Evolutionary conservation across 306 rosid species (phyloP), one percentile per base, ranked within the genome.

Genomic region (Trichosanthes truncata): DNA sequence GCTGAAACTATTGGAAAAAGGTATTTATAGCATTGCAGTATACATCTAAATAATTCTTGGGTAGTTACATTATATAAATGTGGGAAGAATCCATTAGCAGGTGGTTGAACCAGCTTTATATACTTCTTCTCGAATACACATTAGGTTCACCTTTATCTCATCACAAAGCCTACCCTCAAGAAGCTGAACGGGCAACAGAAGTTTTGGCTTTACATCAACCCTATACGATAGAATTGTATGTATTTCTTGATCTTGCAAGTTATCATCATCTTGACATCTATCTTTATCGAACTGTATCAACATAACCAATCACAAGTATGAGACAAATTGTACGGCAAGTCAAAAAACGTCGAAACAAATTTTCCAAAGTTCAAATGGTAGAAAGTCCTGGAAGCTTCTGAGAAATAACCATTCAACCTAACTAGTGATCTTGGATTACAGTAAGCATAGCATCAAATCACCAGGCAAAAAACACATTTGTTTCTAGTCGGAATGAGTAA

Each of bases 201-300:
- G 77, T 85, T 95, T 92, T 12, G 98, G 98, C 93, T 88, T 92
- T 76, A 92, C 97, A 84, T 92, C 92, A 53, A 92, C 96, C 25
- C 76, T 21, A 59, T 95, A 95, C 1, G 90, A 83, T 59, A 95
- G 93, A 71, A 74, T 86, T 6, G 91, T 84, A 36, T 40, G 79
- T 31, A 40, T 48, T 67, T 84, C 84, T 81, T 9, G 79, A 71
- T 62, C 55, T 51, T 53, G 78, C 48, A 81, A 78, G 51, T 65
- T 51, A 77, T 77, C 87, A 12, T 20, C 57, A 21, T 82, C 88
- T 33, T 85, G 83, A 48, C 40, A 41, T 73, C 63, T 57, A 46
- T 78, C 88, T 21, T 41, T 52, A 51, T 76, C 84, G 55, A 81
- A 72, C 79, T 85, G 90, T 93, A 85, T 78, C 79, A 81, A 51